phyloP scores from a whole-genome alignment of 2,329 filamentous ascomycete species.

The Raffaelea deltoideospora region DNA sequence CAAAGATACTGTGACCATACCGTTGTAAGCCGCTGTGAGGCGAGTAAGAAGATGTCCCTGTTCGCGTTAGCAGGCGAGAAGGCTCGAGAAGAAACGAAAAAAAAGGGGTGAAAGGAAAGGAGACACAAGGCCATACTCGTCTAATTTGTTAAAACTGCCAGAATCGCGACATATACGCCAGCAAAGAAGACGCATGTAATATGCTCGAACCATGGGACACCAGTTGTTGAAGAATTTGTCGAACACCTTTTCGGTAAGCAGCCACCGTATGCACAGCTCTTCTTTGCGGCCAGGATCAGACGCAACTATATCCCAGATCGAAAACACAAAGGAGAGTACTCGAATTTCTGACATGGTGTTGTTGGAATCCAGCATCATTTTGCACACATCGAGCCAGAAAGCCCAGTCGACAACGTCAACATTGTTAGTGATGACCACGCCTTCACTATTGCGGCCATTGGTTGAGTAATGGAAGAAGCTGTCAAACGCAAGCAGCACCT shows the following conservation, averaged over 20 bases:
- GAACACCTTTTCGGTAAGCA: constrained; percentile 62
- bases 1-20: constrained; percentile 71
- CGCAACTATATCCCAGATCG: constrained; percentile 60
- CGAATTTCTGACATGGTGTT: constrained; percentile 86
- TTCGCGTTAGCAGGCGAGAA: neutral
- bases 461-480: constrained; percentile 22
- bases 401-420: constrained; percentile 52
- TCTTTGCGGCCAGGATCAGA: constrained; percentile 52
- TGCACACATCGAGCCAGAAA: constrained; percentile 75
- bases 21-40: constrained; percentile 52
- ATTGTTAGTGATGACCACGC: neutral
- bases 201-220: constrained; percentile 89
- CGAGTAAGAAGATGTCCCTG: constrained; percentile 53
- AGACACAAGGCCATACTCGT: too few species aligned
- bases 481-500: constrained; percentile 52
- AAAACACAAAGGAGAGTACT: constrained; percentile 67
- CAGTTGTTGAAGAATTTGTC: constrained; percentile 79
- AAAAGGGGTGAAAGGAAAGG: too few species aligned
- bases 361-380: constrained; percentile 64
- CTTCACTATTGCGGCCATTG: neutral
- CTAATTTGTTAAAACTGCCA: constrained; percentile 47
- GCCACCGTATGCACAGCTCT: constrained; percentile 55
- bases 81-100: neutral
- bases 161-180: constrained; percentile 75
- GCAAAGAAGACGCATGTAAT: constrained; percentile 80